Evolutionary conservation across 2,329 filamentous ascomycete species (phyloP).

Genomic region (Remersonia thermophila): DNA sequence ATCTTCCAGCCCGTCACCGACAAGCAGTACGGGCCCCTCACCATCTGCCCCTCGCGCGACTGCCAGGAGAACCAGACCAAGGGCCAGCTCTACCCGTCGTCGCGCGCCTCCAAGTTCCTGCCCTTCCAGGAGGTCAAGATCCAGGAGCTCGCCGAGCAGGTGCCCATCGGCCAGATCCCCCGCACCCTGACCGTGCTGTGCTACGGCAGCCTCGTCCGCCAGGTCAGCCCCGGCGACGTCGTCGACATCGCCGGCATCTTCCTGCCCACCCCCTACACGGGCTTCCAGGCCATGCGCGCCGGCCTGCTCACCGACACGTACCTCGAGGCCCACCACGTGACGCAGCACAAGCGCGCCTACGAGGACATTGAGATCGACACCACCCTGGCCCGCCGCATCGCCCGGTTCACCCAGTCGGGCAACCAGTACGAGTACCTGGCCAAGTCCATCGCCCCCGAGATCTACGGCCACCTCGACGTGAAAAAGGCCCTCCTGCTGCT

Average conservation of each 20-base stretch:
- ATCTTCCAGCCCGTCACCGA: constrained; percentile 93
- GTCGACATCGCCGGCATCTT: constrained; percentile 93
- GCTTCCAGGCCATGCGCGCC: constrained; percentile 92
- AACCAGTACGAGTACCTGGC: constrained; percentile 94
- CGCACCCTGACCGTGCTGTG: constrained; percentile 81
- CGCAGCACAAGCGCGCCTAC: constrained; percentile 97
- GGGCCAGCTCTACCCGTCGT: constrained; percentile 85
- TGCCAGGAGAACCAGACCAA: constrained; percentile 85
- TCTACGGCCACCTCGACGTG: constrained; percentile 90
- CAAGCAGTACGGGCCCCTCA: constrained; percentile 80
- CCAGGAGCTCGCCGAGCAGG: constrained; percentile 98
- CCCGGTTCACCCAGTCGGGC: constrained; percentile 70
- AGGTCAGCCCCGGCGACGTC: constrained; percentile 86
- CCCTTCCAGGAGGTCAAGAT: constrained; percentile 98
- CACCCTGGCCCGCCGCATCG: constrained; percentile 68
- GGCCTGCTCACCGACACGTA: constrained; percentile 96
- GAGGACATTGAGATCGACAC: constrained; percentile 80
- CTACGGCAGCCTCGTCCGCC: constrained; percentile 72
- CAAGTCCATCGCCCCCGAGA: constrained; percentile 93
- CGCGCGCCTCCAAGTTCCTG: constrained; percentile 91
- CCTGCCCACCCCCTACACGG: constrained; percentile 94
- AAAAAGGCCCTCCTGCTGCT: constrained; percentile 96
- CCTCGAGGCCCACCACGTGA: constrained; percentile 83
- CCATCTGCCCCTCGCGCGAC: constrained; percentile 78
- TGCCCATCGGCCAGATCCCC: constrained; percentile 94